phyloP scores from a whole-genome alignment of 495 filamentous ascomycete species.

The Aspergillus homomorphus region DNA sequence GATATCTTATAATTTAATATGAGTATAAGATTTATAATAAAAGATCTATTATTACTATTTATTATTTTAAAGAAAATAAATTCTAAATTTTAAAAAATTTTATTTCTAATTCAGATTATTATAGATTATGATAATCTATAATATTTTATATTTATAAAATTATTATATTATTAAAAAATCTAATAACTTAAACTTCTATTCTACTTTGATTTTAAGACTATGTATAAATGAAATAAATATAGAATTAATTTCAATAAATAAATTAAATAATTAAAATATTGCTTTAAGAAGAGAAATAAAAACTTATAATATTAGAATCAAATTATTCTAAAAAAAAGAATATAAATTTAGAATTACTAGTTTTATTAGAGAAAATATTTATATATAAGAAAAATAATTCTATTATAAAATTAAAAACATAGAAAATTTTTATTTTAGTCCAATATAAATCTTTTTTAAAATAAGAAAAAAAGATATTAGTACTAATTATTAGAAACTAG shows the following conservation, averaged over 20 bases:
- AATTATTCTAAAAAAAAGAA: too few species aligned
- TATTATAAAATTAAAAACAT: too few species aligned
- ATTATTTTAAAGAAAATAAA: constrained; percentile 9
- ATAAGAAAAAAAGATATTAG: neutral
- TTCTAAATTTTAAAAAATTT: constrained; percentile 1
- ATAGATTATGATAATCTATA: constrained; percentile 3
- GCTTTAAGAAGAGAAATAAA: too few species aligned
- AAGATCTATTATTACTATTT: constrained; percentile 9
- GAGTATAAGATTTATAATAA: neutral
- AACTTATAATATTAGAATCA: too few species aligned
- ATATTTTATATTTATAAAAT: neutral
- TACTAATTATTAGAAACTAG: neutral
- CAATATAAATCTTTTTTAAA: neutral
- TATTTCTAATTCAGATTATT: constrained; percentile 6
- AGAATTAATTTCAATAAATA: neutral
- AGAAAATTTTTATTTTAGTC: neutral
- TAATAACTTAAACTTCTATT: neutral
- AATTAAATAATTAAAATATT: too few species aligned
- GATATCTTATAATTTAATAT: neutral
- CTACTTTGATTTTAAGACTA: neutral
- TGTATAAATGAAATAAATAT: too few species aligned
- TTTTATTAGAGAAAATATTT: too few species aligned
- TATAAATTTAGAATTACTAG: neutral
- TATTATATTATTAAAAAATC: neutral
- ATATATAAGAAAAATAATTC: neutral